Base-by-base conservation (phyloP, 2,329 filamentous ascomycete species). In the Paraphaeosphaeria sporulosa region DNA sequence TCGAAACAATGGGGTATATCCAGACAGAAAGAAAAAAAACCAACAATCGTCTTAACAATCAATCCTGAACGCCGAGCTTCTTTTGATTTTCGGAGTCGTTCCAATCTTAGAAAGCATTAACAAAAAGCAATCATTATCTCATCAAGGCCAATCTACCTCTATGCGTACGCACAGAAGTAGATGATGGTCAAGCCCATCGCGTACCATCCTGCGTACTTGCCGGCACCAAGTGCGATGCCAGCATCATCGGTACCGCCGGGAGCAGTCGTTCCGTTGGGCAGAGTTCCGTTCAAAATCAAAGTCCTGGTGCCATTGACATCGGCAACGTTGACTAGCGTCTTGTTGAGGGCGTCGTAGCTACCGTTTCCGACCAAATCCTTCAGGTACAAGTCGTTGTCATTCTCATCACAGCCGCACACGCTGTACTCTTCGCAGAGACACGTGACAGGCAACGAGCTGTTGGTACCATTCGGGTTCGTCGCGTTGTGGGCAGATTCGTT, bases 251-350 rank as follows among this genome's bases (percentile, higher is more conserved):
- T 68, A 2, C 78, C 78, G 15, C 78, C 78, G 10, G 78, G 70
- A 2, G 80, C 77, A 1, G 79, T 80, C 0, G 81, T 83, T 2
- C 77, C 82, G 66, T 90, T 90, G 32, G 88, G 86, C 3, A 94
- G 79, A 0, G 89, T 91, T n/a, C 92, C 92, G 73, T 93, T 93
- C 73, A 94, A 79, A 32, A 91, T 81, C 40, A 95, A 84, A 1
- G 86, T 89, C 4, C 73, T 71, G 1, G 84, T 89, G 52, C 87
- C 87, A 58, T 91, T 89, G 62, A 90, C 83, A 55, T 83, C 78
- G 2, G 84, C 86, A 1, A 94, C 84, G 13, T 81, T 84, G 58
- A 92, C 84, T 1, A 92, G 66, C 0, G 82, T 83, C 68, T 86
- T 83, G 79, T 93, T 89, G 55, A 91, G 79, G 2, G 73, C 78